These are phyloP conservation scores for Aspergillus piperis DNA, from an alignment of 2,329 filamentous ascomycete genomes.

Conservation along the genomic window DNA sequence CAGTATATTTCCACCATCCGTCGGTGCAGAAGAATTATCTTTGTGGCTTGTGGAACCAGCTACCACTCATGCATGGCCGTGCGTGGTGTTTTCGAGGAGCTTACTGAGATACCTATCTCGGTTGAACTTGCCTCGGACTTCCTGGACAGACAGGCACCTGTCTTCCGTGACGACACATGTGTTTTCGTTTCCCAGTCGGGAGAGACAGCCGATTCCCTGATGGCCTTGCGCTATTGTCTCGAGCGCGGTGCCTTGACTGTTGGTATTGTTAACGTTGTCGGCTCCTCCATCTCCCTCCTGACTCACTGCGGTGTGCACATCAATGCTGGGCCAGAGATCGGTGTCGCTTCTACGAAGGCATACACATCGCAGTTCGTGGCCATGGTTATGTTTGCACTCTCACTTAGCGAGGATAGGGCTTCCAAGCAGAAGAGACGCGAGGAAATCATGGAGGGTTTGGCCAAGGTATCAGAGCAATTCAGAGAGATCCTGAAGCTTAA, in stretches of 20 bases:
- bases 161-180: slow-evolving; percentile 99
- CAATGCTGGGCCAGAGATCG: slow-evolving; percentile 97
- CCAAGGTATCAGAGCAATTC: slow-evolving; percentile 87
- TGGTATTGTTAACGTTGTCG: slow-evolving; percentile 97
- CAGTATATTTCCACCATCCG: slow-evolving; percentile 97
- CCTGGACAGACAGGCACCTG: slow-evolving; percentile 91
- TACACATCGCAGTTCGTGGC: slow-evolving; percentile 99
- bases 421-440: slow-evolving; percentile 89
- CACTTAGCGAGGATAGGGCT: slow-evolving; percentile 91
- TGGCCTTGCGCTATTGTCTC: slow-evolving; percentile 96
- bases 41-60: slow-evolving; percentile 97
- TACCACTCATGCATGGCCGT: slow-evolving; percentile 99
- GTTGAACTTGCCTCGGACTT: slow-evolving; percentile 98
- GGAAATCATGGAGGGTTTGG: slow-evolving; percentile 94
- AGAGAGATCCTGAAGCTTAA: slow-evolving; percentile 88
- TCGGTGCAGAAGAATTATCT: slow-evolving; percentile 95
- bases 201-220: slow-evolving; percentile 95
- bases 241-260: slow-evolving; percentile 97
- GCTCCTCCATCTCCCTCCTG: slow-evolving; percentile 96
- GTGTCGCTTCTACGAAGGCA: slow-evolving; percentile 98
- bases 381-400: slow-evolving; percentile 99
- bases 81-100: slow-evolving; percentile 93
- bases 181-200: slow-evolving; percentile 99
- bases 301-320: slow-evolving; percentile 99
- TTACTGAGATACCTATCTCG: slow-evolving; percentile 95